Evolutionary conservation across 2,329 filamentous ascomycete genomes (phyloP), one percentile per base, ranked within the genome.

Genomic region (Daldinia sp.): DNA sequence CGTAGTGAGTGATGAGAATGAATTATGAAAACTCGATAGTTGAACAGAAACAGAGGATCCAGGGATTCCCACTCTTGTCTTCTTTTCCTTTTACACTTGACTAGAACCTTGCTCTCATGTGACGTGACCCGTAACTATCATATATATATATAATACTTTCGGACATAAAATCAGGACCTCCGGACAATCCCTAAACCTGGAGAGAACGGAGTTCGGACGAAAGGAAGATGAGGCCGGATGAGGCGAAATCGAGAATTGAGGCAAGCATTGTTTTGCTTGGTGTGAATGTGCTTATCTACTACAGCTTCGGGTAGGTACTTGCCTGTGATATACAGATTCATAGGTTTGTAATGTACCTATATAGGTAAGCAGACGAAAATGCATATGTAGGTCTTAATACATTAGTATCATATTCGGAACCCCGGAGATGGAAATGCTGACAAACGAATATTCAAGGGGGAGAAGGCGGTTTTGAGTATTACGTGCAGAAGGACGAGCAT

Each of bases 151-250:
- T 26, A 46, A 15, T 6, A 3, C 20, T 18, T 46, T 13, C 42
- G 42, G 42, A 23, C 18, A 28, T 9, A 35, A 35, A 20, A 20
- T n/a, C 58, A 30, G 59, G 53, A 33, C 51, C 20, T 55, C 54
- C 63, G 63, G 67, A 67, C 59, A 63, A 63, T 54, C 30, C 60
- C 55, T 15, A 44, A 37, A 6, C 6, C 53, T 51, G 18, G n/a
- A 20, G 48, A 50, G 60, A 63, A 20, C 63, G 63, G 67, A 69
- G 54, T 63, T 69, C 60, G 67, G 67, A 39, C 37, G 35, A 69
- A 68, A 58, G 62, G 66, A 63, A 33, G 50, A 23, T 15, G 41
- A 35, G 42, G 26, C 26, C 15, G 18, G 30, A 39, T 30, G 6
- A 28, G 44, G 18, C 33, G 10, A 26, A 12, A 23, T 7, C 9